These are phyloP conservation scores for Saccharum hybrid DNA, from an alignment of 202 grass and related monocot species.

Conservation along the genomic window DNA sequence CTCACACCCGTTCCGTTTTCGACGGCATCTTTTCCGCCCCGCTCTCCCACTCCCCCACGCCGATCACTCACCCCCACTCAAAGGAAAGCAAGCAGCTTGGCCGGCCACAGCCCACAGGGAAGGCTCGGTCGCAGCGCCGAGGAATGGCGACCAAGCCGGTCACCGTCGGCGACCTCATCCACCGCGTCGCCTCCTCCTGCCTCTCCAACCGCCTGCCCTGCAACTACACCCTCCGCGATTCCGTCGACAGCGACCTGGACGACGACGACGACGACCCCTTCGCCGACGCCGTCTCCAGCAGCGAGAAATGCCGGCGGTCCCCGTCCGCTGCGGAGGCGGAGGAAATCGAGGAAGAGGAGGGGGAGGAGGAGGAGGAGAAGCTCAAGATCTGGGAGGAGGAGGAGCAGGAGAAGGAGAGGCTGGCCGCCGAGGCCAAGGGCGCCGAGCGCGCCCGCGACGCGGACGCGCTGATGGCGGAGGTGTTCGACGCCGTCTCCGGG, in stretches of 20 bases:
- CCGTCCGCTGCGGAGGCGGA: neutral
- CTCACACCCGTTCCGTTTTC: constrained; percentile 1
- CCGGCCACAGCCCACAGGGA: no score
- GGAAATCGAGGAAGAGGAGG: constrained; percentile 10
- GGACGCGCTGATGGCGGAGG: constrained; percentile 75
- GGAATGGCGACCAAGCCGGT: constrained; percentile 65
- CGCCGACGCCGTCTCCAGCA: constrained; percentile 49
- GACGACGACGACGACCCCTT: constrained; percentile 51
- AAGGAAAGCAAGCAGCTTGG: neutral
- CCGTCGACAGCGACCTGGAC: constrained; percentile 55
- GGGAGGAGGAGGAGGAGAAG: no score
- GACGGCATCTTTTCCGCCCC: constrained; percentile 3
- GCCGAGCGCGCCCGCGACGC: constrained; percentile 49
- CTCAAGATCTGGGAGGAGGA: no score
- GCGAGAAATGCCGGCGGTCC: constrained; percentile 33
- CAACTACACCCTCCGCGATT: constrained; percentile 49
- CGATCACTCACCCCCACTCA: neutral
- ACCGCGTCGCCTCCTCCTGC: constrained; percentile 83
- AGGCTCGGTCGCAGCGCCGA: neutral
- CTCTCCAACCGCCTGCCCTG: constrained; percentile 77
- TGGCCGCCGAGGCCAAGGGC: constrained; percentile 29
- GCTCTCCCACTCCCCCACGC: no score
- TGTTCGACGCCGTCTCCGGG: constrained; percentile 83
- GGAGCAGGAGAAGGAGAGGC: constrained; percentile 23
- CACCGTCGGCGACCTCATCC: constrained; percentile 86